These are phyloP conservation scores for Acer saccharum DNA, from an alignment of 345 rosid species.

Conservation along the genomic window DNA sequence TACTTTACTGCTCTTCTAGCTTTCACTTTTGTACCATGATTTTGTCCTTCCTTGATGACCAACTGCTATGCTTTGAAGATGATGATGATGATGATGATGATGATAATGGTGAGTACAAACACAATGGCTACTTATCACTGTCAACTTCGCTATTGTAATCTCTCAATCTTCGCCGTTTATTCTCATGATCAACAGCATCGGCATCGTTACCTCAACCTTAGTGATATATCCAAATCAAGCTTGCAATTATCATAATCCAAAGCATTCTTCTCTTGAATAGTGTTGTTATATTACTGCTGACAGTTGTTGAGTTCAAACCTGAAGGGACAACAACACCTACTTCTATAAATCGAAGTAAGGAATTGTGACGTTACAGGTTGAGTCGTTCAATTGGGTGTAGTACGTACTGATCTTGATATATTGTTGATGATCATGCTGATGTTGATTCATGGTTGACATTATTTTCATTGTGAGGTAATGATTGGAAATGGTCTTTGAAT, in stretches of 20 bases:
- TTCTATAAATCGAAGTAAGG: background rate
- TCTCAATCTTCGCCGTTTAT: constrained; percentile 8
- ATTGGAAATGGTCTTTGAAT: constrained; percentile 14
- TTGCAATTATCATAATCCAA: constrained; percentile 23
- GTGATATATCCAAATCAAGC: constrained; percentile 57
- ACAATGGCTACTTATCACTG: constrained; percentile 45
- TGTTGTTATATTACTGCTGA: background rate
- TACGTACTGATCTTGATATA: constrained; percentile 2
- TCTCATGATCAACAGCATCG: constrained; percentile 6
- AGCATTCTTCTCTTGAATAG: constrained; percentile 33
- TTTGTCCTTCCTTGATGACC: constrained; percentile 26
- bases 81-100: constrained; percentile 17
- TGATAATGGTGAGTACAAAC: constrained; percentile 46
- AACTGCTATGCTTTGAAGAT: constrained; percentile 42
- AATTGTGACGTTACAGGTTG: constrained; percentile 7
- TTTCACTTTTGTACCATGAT: constrained; percentile 20
- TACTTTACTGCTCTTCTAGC: constrained; percentile 45
- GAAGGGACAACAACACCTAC: background rate
- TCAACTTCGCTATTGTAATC: constrained; percentile 31
- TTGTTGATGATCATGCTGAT: background rate
- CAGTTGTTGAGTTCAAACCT: constrained; percentile 10
- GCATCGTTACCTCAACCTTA: constrained; percentile 30
- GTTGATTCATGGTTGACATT: background rate
- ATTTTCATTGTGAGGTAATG: constrained; percentile 7
- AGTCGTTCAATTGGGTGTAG: constrained; percentile 20